Conservation (phyloP, 768 basidiomycete genomes). For the Myochromella boudieri region DNA sequence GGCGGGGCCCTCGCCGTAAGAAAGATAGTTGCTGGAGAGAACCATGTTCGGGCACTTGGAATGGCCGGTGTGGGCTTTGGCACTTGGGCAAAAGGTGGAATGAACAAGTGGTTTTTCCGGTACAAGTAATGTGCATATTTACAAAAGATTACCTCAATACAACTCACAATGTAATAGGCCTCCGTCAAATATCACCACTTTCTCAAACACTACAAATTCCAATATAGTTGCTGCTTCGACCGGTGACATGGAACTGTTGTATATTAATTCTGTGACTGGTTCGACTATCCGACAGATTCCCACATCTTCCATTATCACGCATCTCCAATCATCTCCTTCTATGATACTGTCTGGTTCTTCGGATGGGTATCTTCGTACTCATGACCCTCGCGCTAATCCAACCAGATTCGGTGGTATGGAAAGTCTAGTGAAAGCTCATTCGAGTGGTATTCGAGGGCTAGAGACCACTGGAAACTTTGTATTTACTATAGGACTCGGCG, state of each 20-base stretch:
- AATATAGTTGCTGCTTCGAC: constrained; percentile 62
- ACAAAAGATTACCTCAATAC: constrained; percentile 5
- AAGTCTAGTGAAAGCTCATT: constrained; percentile 72
- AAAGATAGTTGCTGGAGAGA: constrained; percentile 76
- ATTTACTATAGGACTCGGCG: constrained; percentile 84
- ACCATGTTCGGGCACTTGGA: constrained; percentile 68
- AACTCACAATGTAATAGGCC: constrained; percentile 14
- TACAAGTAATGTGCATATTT: constrained; percentile 31
- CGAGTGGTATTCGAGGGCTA: constrained; percentile 78
- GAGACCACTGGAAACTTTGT: constrained; percentile 77
- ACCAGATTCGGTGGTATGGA: constrained; percentile 48
- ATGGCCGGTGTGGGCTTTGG: constrained; percentile 66
- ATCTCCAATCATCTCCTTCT: constrained; percentile 67
- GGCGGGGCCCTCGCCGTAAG: constrained; percentile 69
- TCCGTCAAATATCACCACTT: constrained; percentile 31
- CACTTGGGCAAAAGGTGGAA: constrained; percentile 81
- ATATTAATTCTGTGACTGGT: constrained; percentile 78
- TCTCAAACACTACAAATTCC: constrained; percentile 48
- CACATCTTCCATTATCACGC: constrained; percentile 58
- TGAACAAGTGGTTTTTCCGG: constrained; percentile 82
- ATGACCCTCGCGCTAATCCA: constrained; percentile 66
- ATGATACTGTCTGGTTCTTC: constrained; percentile 65
- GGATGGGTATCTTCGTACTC: constrained; percentile 73
- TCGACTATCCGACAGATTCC: constrained; percentile 54
- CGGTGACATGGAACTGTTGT: constrained; percentile 56